Conservation (phyloP, 2,329 filamentous ascomycete species). For the Pochonia chlamydosporia region DNA sequence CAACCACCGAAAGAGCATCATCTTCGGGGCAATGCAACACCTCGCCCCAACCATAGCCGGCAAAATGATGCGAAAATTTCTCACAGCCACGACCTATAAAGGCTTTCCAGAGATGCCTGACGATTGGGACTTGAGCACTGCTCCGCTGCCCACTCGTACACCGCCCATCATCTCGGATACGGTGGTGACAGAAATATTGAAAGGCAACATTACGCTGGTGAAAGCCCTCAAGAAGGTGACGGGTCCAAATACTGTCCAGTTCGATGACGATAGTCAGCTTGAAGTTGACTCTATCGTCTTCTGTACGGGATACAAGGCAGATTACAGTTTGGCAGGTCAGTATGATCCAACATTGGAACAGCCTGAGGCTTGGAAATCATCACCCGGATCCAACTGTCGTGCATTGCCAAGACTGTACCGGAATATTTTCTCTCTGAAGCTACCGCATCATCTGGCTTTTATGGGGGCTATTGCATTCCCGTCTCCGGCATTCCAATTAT, state of each 20-base stretch:
- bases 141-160: constrained; percentile 17
- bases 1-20: constrained; percentile 11
- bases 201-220: constrained; percentile 24
- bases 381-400: constrained; percentile 20
- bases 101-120: constrained; percentile 18
- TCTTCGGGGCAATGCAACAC: constrained; percentile 11
- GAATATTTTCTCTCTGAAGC: constrained; percentile 37
- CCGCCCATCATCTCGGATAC: constrained; percentile 21
- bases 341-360: constrained; percentile 20
- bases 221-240: constrained; percentile 15
- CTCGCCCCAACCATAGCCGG: constrained; percentile 3
- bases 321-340: constrained; percentile 22
- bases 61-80: background rate
- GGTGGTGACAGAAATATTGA: constrained; percentile 26
- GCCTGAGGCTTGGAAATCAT: constrained; percentile 16
- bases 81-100: constrained; percentile 16
- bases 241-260: constrained; percentile 18
- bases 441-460: constrained; percentile 38
- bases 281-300: constrained; percentile 26
- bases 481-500: constrained; percentile 27
- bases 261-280: constrained; percentile 21
- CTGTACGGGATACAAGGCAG: constrained; percentile 28
- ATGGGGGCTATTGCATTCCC: constrained; percentile 30
- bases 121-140: constrained; percentile 22
- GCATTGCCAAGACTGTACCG: constrained; percentile 32